Percentiles rank a stretch among this genome's conserved stretches.
phyloP scores from a whole-genome alignment of 176 grass and related monocot genomes.

The Hordeum marinum region DNA sequence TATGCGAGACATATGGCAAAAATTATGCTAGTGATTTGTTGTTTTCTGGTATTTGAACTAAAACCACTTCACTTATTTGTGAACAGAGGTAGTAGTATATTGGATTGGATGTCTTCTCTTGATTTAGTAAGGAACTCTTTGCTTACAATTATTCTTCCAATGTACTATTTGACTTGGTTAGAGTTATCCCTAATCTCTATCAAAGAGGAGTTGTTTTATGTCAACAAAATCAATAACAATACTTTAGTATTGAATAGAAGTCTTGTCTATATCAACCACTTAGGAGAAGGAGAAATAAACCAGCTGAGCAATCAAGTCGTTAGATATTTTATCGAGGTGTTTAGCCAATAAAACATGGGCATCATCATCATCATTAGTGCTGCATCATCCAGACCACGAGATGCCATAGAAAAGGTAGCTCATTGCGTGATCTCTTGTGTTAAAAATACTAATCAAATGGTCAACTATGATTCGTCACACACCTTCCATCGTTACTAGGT shows the following conservation, averaged over 20 bases:
- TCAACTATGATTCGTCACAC: background rate
- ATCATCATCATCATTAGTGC: background rate
- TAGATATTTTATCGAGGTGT: background rate
- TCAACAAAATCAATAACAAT: background rate
- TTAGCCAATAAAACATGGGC: background rate
- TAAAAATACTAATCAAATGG: background rate
- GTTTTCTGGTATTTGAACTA: too few species aligned
- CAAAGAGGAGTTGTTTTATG: background rate
- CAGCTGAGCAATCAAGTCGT: background rate
- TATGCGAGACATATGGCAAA: too few species aligned
- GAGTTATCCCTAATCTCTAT: background rate
- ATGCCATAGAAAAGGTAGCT: background rate
- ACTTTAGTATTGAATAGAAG: background rate
- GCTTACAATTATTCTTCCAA: background rate
- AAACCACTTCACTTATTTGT: too few species aligned
- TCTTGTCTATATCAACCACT: background rate
- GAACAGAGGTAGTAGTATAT: too few species aligned
- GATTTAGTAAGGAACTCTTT: background rate
- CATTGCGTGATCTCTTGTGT: constrained; percentile 5
- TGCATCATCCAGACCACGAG: background rate
- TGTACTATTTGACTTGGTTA: background rate
- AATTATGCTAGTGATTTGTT: too few species aligned
- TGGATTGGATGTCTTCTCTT: background rate
- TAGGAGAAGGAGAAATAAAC: background rate
- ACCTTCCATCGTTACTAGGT: too few species aligned